phyloP scores from a whole-genome alignment of 148 eudicot species.

The Bassia scoparia region DNA sequence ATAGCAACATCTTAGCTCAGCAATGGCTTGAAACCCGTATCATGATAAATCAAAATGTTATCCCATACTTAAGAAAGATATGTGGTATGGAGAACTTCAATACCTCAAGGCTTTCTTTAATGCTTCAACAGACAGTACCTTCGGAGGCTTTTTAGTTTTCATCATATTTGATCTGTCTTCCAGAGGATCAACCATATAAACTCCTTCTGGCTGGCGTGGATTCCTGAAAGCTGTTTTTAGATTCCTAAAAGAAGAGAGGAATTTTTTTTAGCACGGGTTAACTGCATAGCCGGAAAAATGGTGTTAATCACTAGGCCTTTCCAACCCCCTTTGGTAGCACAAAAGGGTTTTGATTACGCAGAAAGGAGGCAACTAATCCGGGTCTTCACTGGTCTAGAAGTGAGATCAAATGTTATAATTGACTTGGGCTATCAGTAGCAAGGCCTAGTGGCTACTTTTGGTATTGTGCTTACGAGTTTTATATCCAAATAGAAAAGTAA shows the following conservation, averaged over 20 bases:
- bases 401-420: background rate
- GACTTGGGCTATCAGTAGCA: background rate
- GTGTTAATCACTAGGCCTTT: background rate
- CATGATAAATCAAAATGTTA: background rate
- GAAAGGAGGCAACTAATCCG: background rate
- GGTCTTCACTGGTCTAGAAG: background rate
- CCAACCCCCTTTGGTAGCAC: background rate
- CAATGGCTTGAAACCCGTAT: too few relatives aligned
- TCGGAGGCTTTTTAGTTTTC: constrained; percentile 46
- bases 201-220: constrained; percentile 57
- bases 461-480: background rate
- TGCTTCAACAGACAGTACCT: constrained; percentile 79
- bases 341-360: background rate
- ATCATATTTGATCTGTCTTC: constrained; percentile 36
- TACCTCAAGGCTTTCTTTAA: constrained; percentile 85
- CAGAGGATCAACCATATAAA: constrained; percentile 64
- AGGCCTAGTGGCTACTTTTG: too few relatives aligned
- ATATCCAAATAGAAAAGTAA: background rate
- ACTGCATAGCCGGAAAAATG: background rate
- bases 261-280: background rate
- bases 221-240: constrained; percentile 71
- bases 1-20: background rate
- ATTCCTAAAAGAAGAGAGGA: constrained; percentile 48
- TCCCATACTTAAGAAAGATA: background rate
- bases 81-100: background rate